A percentile compares a stretch with the other conserved stretches of the same genome.
Conservation (phyloP, 805 yeast species). For the Sugiyamaella qingdaonensis region DNA sequence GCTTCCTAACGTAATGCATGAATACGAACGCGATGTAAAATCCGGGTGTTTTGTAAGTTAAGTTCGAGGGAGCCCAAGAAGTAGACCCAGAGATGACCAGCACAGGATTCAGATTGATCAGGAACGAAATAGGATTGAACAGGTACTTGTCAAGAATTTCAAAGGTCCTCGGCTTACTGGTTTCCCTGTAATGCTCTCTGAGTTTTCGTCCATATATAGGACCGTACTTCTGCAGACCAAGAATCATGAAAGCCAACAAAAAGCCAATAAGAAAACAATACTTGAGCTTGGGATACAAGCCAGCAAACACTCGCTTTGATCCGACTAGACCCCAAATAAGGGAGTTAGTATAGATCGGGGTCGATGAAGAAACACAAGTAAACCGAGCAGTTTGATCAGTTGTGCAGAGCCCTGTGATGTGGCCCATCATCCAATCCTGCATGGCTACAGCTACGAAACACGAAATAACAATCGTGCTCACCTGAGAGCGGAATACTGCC, state of each 20-base stretch:
- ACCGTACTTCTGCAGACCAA: conserved; percentile 19
- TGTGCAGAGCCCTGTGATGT: conserved; percentile 30
- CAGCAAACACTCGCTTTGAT: conserved; percentile 39
- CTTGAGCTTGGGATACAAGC: conserved; percentile 41
- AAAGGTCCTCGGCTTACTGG: conserved; percentile 6
- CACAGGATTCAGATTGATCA: conserved; percentile 33
- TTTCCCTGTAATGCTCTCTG: conserved; percentile 7
- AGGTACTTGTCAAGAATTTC: conserved; percentile 28
- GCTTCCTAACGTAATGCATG: conserved; percentile 42
- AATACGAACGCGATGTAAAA: conserved; percentile 40
- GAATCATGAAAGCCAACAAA: conserved; percentile 18
- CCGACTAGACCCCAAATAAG: conserved; percentile 43
- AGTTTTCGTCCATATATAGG: conserved; percentile 23
- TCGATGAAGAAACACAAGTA: conserved; percentile 36
- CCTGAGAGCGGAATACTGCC: conserved; percentile 22
- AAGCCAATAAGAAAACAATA: conserved; percentile 46
- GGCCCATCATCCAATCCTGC: conserved; percentile 32
- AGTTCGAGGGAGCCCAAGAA: conserved; percentile 41
- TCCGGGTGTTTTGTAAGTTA: conserved; percentile 43
- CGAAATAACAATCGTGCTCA: conserved; percentile 28
- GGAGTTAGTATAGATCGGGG: conserved; percentile 47
- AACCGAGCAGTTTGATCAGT: conserved; percentile 29
- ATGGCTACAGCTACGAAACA: conserved; percentile 30
- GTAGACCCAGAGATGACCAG: conserved; percentile 45
- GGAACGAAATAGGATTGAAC: neutral